These are phyloP conservation scores for Geosmithia putterillii DNA, from an alignment of 2,329 filamentous ascomycete species.

Conservation along the genomic window DNA sequence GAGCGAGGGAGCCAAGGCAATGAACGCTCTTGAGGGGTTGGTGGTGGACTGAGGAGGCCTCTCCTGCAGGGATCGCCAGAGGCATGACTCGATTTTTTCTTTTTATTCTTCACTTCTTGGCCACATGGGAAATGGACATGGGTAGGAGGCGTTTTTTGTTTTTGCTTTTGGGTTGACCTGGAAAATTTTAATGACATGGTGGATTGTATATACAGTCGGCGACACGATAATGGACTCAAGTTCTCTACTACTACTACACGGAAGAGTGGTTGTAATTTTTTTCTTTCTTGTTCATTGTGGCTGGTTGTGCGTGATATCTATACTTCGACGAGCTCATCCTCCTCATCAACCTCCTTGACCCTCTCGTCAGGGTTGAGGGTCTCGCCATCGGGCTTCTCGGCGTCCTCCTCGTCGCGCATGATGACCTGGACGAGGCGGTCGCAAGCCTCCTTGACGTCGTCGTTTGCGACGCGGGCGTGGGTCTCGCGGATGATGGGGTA, in stretches of 20 bases:
- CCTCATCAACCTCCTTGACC: constrained; percentile 30
- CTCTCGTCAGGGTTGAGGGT: constrained; percentile 3
- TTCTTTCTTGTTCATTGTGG: not conserved
- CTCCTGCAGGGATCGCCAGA: not conserved
- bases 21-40: constrained; percentile 65
- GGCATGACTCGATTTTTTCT: not conserved
- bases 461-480: constrained; percentile 66
- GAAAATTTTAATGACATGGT: not conserved
- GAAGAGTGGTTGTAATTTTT: no score
- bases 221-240: not conserved
- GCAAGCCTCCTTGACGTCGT: constrained; percentile 70
- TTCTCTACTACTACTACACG: no score
- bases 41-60: constrained; percentile 27
- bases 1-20: constrained; percentile 65
- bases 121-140: no score
- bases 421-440: constrained; percentile 84
- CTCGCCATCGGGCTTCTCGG: constrained; percentile 7
- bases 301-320: constrained; percentile 12
- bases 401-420: constrained; percentile 61
- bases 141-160: no score
- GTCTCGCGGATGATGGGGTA: constrained; percentile 85
- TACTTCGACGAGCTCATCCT: constrained; percentile 43
- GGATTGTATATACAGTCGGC: not conserved
- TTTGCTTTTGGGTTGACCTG: not conserved
- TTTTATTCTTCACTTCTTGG: not conserved